phyloP scores from a whole-genome alignment of 768 basidiomycete genomes.

The Pleurotus tuber-regium region DNA sequence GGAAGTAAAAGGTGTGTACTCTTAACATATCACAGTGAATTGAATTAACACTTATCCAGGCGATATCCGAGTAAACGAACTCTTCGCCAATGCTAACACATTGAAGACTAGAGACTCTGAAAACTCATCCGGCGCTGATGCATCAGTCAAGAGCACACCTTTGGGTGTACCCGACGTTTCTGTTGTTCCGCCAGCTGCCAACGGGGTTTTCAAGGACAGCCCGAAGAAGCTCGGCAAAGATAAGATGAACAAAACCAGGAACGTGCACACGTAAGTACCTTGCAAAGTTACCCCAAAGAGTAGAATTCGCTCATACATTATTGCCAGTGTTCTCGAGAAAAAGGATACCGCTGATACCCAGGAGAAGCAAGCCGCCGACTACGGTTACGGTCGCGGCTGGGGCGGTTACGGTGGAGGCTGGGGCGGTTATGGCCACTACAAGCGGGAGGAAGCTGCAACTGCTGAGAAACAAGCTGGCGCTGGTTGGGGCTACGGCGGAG shows the following conservation, averaged over 20 bases:
- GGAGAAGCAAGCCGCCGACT: neutral
- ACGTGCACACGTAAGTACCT: neutral
- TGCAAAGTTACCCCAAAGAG: neutral
- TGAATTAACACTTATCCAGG: neutral
- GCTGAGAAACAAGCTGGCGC: too few relatives aligned
- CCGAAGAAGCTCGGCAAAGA: slow-evolving; percentile 1
- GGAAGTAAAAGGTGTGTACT: slow-evolving; percentile 4
- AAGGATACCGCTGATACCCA: slow-evolving; percentile 6
- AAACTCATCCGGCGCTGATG: slow-evolving; percentile 1
- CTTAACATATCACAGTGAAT: neutral
- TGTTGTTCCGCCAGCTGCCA: neutral
- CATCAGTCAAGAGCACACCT: neutral
- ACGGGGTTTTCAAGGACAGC: slow-evolving; percentile 1
- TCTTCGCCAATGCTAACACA: neutral
- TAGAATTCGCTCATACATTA: neutral
- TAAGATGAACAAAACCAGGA: slow-evolving; percentile 7
- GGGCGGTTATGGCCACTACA: neutral
- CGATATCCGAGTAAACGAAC: neutral
- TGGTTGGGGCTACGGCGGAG: neutral
- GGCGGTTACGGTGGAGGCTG: neutral
- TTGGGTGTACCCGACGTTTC: slow-evolving; percentile 1
- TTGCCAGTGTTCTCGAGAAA: neutral
- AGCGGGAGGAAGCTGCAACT: neutral
- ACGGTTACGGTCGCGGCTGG: neutral
- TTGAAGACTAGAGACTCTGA: slow-evolving; percentile 5